phyloP scores from a whole-genome alignment of 202 grass and related monocot genomes.

The Hordeum pubiflorum region DNA sequence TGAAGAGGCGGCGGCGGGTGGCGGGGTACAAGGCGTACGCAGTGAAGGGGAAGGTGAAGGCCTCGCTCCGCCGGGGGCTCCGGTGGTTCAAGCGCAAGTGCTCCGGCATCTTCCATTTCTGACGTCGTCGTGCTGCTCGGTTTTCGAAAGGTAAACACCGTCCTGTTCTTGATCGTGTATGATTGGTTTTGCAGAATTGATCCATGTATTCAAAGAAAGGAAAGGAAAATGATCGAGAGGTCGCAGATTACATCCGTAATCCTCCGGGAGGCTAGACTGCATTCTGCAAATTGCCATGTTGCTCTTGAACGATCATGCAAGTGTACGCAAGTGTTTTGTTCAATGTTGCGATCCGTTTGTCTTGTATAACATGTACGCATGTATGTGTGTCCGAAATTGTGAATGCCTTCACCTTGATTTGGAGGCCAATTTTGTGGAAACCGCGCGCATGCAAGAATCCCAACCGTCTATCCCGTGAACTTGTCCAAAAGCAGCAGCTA shows the following conservation, averaged over 20 bases:
- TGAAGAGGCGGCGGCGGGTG: constrained; percentile 35
- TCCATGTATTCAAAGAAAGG: neutral
- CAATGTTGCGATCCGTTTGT: neutral
- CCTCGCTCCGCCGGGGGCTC: constrained; percentile 29
- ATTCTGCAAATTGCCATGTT: neutral
- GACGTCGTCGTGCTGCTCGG: neutral
- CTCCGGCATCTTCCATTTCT: constrained; percentile 27
- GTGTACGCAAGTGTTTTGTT: neutral
- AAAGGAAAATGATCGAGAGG: neutral
- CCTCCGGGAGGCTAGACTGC: neutral
- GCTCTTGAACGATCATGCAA: neutral
- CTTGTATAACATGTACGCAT: neutral
- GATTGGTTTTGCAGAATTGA: neutral
- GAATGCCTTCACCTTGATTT: too few species aligned
- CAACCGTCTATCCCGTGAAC: too few species aligned
- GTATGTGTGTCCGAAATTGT: neutral
- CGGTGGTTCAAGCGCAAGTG: constrained; percentile 40
- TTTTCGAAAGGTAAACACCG: neutral
- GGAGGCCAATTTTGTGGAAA: too few species aligned
- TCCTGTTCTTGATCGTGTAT: neutral
- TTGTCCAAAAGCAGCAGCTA: too few species aligned
- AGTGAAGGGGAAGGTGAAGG: constrained; percentile 39
- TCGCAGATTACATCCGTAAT: neutral
- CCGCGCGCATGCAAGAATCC: too few species aligned
- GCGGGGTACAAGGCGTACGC: constrained; percentile 41